Conservation (phyloP, 305 asterid genomes). For the Fraxinus nigra region DNA sequence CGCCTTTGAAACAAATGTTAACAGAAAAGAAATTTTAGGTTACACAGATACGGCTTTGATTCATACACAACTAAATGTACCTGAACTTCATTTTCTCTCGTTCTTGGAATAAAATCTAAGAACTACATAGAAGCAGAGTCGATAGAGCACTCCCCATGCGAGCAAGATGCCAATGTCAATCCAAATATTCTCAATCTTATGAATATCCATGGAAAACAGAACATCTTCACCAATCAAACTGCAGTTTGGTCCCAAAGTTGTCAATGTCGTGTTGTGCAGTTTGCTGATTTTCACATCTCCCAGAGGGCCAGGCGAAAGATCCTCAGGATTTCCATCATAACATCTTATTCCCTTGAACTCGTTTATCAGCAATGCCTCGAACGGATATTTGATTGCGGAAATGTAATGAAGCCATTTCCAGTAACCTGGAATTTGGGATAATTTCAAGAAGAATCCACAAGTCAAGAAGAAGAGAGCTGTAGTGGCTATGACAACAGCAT, state of each 20-base stretch:
- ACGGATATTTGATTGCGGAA: conserved; percentile 88
- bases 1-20: background rate
- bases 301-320: conserved; percentile 80
- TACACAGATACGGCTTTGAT: background rate
- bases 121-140: conserved; percentile 69
- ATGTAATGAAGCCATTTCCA: conserved; percentile 91
- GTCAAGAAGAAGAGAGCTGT: conserved; percentile 89
- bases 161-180: conserved; percentile 61
- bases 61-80: background rate
- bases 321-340: conserved; percentile 45
- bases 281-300: conserved; percentile 63
- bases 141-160: conserved; percentile 82
- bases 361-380: conserved; percentile 73
- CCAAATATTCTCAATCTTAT: conserved; percentile 58
- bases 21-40: background rate
- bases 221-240: conserved; percentile 73
- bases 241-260: conserved; percentile 34
- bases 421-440: conserved; percentile 57
- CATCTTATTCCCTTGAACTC: conserved; percentile 69
- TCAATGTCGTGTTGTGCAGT: conserved; percentile 41
- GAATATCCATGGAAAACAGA: conserved; percentile 63
- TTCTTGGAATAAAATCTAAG: conserved; percentile 84
- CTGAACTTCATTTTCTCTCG: conserved; percentile 52
- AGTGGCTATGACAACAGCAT: conserved; percentile 82
- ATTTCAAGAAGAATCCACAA: conserved; percentile 83